Evolutionary conservation across 2,329 filamentous ascomycete genomes (phyloP).

Genomic region (Thielaviopsis populi): DNA sequence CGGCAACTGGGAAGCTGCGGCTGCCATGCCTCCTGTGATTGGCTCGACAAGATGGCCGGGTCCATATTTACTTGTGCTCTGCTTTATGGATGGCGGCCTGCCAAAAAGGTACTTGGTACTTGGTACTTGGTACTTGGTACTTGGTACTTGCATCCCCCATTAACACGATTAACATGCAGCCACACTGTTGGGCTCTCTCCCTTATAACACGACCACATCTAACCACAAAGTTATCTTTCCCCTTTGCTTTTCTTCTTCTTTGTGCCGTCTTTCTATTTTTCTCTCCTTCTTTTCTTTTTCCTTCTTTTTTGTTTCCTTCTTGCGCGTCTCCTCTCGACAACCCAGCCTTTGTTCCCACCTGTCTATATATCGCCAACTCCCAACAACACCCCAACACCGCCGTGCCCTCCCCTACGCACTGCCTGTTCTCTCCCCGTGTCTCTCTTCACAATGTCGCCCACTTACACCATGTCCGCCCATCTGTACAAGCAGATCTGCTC

Average conservation of each 20-base stretch:
- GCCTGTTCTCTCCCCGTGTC: not conserved
- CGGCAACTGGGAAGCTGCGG: not conserved
- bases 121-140: not conserved
- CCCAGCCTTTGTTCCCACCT: not conserved
- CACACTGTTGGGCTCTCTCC: not conserved
- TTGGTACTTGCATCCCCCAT: too few species aligned
- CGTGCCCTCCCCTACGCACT: not conserved
- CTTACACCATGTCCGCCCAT: conserved; percentile 47
- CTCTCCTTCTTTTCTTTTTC: not conserved
- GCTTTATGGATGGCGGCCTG: not conserved
- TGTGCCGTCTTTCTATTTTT: not conserved
- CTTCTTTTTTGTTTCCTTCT: too few species aligned
- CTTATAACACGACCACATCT: not conserved
- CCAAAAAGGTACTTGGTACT: not conserved
- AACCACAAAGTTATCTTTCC: not conserved
- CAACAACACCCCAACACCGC: too few species aligned
- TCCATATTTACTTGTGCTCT: not conserved
- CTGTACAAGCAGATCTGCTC: conserved; percentile 45
- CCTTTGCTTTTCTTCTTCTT: not conserved
- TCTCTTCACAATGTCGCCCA: conserved; percentile 36
- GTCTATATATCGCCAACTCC: not conserved
- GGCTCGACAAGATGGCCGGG: not conserved
- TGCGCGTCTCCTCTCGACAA: too few species aligned
- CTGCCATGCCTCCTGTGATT: not conserved
- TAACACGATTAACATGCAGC: too few species aligned